Evolutionary conservation across 345 rosid genomes (phyloP).

Genomic region (Acer negundo): DNA sequence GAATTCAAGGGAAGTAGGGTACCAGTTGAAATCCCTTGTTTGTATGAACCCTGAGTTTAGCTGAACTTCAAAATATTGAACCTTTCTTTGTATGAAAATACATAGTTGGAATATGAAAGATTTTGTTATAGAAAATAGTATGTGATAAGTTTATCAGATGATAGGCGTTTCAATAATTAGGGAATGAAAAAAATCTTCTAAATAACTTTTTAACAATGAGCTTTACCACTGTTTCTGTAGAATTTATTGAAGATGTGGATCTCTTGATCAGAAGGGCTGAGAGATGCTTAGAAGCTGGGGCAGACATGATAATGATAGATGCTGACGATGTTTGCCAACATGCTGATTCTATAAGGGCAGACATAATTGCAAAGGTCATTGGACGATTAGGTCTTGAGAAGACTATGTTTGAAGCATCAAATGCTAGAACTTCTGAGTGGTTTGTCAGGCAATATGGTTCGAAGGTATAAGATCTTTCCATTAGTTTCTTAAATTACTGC

Average conservation of each 20-base stretch:
- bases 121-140: neutral
- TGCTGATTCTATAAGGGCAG: slow-evolving; percentile 66
- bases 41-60: too few species aligned
- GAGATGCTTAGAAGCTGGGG: slow-evolving; percentile 95
- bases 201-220: slow-evolving; percentile 9
- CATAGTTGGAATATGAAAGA: neutral
- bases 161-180: neutral
- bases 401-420: slow-evolving; percentile 93
- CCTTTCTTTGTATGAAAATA: neutral
- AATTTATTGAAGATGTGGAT: slow-evolving; percentile 77
- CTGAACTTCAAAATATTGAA: too few species aligned
- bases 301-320: slow-evolving; percentile 92
- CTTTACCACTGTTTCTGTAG: slow-evolving; percentile 33
- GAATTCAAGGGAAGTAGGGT: neutral
- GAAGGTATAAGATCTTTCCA: slow-evolving; percentile 41
- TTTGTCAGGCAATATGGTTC: slow-evolving; percentile 81
- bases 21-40: neutral
- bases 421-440: slow-evolving; percentile 76
- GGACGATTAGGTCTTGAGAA: slow-evolving; percentile 88
- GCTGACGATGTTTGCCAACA: slow-evolving; percentile 85
- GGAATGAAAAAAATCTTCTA: neutral
- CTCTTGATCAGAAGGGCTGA: slow-evolving; percentile 89
- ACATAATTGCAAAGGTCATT: slow-evolving; percentile 73
- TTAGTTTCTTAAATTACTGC: slow-evolving; percentile 12
- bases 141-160: neutral